Base-by-base conservation (phyloP, 768 basidiomycete genomes). In the Fistulinella prunicolor region DNA sequence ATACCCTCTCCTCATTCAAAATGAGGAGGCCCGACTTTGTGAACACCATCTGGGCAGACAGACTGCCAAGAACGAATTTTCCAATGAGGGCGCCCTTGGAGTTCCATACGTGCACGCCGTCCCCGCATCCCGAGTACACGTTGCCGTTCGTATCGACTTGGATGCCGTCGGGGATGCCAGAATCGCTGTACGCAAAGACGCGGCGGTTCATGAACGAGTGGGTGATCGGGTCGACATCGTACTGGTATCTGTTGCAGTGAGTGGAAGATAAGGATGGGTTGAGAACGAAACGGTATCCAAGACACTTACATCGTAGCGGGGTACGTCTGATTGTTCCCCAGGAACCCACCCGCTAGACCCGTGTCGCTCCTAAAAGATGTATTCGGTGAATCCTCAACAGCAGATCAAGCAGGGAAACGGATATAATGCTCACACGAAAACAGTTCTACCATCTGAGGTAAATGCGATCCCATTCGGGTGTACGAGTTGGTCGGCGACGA, bases 391-490 rank as follows among this genome's bases (percentile, higher is more conserved):
- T 21, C 39, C 34, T 51, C 6, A 30, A 32, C 39, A 51, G 16
- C 39, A 47, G 16, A 10, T 36, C 2, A 7, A n/a, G 17, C 17
- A 19, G 17, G 17, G 17, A n/a, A n/a, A n/a, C n/a, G n/a, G n/a
- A 28, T 28, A 28, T 49, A 17, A 19, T 26, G 51, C 76, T 51
- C 46, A 74, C 85, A 89, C 70, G 58, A 83, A 91, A 4, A 80
- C 86, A 8, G 70, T 77, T 41, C 65, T 76, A 9, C 86, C 85
- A 52, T 85, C 80, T 2, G 71, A 66, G n/a, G 77, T 78, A 62
- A 90, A 83, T 0, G 85, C 84, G 43, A 91, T 77, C 1, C 88
- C 90, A 58, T 91, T 92, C 37, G 77, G 77, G 56, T 78, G 77
- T 53, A 77, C 75, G 58, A 91, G 85, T n/a, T 81, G 84, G 53